A percentile compares a stretch with the other conserved stretches of the same genome.
These are phyloP conservation scores for Alternaria arbusti DNA, from an alignment of 2,329 filamentous ascomycete species.

Conservation along the genomic window DNA sequence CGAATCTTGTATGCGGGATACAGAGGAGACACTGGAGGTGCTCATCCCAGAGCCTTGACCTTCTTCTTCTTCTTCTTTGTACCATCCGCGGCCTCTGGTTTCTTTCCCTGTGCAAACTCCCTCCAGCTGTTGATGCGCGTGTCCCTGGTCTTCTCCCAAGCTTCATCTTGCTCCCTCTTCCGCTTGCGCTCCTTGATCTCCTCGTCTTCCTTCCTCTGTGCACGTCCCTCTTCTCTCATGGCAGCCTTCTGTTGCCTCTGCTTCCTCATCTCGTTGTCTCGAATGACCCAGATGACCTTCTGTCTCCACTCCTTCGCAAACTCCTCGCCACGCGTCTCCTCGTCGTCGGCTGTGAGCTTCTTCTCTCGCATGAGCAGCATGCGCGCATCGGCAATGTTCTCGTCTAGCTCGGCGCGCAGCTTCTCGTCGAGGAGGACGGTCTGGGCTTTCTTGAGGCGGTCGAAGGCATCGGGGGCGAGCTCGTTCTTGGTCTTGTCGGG, in stretches of 20 bases:
- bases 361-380: constrained; percentile 93
- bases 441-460: constrained; percentile 94
- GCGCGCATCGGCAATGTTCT: constrained; percentile 93
- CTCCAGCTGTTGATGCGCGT: constrained; percentile 93
- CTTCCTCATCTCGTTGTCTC: constrained; percentile 88
- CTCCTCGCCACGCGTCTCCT: constrained; percentile 81
- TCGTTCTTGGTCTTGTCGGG: constrained; percentile 97
- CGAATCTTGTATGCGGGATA: neutral
- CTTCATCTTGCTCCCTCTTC: constrained; percentile 85
- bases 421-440: constrained; percentile 93
- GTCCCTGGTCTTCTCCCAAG: constrained; percentile 93
- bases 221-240: constrained; percentile 94
- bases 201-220: constrained; percentile 84
- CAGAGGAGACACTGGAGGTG: neutral
- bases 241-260: constrained; percentile 87
- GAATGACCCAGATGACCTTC: constrained; percentile 86
- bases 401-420: constrained; percentile 82
- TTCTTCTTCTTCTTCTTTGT: constrained; percentile 60
- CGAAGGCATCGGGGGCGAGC: constrained; percentile 90
- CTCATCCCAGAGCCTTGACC: constrained; percentile 59
- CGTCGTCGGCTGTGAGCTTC: constrained; percentile 88
- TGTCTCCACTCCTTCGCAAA: constrained; percentile 88
- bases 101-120: constrained; percentile 76
- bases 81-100: constrained; percentile 56
- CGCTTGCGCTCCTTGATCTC: constrained; percentile 70